Evolutionary conservation across 805 yeast genomes (phyloP).

Genomic region (Danielozyma ontarioensis): DNA sequence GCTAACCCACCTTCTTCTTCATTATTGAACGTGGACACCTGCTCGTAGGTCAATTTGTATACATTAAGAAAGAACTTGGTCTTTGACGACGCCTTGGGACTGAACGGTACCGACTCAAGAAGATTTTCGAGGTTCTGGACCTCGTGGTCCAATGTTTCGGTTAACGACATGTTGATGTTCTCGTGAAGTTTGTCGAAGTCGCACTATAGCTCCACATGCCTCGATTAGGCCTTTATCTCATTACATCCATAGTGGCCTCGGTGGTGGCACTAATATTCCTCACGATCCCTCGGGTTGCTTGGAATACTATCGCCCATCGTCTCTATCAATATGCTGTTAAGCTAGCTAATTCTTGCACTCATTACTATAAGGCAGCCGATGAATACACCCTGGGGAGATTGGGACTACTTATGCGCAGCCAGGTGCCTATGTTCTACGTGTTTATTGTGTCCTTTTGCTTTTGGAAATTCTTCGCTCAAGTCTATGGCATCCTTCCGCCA

Average conservation of each 20-base stretch:
- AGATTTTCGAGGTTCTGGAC: slow-evolving; percentile 20
- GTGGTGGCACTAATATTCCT: too few relatives aligned
- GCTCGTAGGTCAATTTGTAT: slow-evolving; percentile 21
- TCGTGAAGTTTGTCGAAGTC: too few relatives aligned
- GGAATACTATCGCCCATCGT: too few relatives aligned
- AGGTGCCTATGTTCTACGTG: slow-evolving; percentile 40
- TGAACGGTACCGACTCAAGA: slow-evolving; percentile 31
- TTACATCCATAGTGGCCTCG: too few relatives aligned
- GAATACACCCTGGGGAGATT: too few relatives aligned
- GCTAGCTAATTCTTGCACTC: too few relatives aligned
- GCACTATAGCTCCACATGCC: too few relatives aligned
- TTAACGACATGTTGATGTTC: slow-evolving; percentile 7
- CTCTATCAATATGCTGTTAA: too few relatives aligned
- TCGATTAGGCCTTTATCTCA: too few relatives aligned
- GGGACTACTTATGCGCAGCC: too few relatives aligned
- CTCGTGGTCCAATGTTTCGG: slow-evolving; percentile 19
- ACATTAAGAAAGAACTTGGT: slow-evolving; percentile 24
- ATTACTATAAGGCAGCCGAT: too few relatives aligned
- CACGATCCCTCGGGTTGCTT: too few relatives aligned
- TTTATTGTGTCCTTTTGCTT: slow-evolving; percentile 30
- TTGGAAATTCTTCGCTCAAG: slow-evolving; percentile 24
- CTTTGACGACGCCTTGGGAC: slow-evolving; percentile 10
- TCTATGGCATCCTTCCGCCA: slow-evolving; percentile 13
- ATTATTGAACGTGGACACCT: slow-evolving; percentile 18
- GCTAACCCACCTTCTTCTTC: slow-evolving; percentile 4